Evolutionary conservation across 805 yeast genomes (phyloP).

Genomic region (Ogataea methylovora): DNA sequence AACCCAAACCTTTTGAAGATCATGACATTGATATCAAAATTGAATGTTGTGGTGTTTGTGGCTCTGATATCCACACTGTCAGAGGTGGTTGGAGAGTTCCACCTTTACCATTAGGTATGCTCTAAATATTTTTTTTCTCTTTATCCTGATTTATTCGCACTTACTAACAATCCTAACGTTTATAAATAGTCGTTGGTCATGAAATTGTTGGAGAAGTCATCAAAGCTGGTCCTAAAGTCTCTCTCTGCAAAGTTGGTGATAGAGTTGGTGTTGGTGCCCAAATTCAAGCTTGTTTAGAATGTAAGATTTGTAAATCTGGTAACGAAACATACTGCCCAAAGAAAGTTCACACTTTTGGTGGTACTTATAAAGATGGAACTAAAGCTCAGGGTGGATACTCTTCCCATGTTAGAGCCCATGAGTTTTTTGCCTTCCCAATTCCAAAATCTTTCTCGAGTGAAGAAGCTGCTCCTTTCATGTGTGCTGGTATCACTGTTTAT

Average conservation of each 20-base stretch:
- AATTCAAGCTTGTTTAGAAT: slow-evolving; percentile 50
- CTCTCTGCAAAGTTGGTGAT: slow-evolving; percentile 52
- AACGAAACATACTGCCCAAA: slow-evolving; percentile 38
- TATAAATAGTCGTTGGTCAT: slow-evolving; percentile 42
- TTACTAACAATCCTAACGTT: too few species aligned
- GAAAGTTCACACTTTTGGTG: slow-evolving; percentile 29
- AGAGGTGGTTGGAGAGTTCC: slow-evolving; percentile 19
- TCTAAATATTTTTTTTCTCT: too few species aligned
- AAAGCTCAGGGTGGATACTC: slow-evolving; percentile 61
- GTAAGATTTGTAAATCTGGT: slow-evolving; percentile 47
- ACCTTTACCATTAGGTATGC: background rate
- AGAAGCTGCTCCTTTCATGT: slow-evolving; percentile 63
- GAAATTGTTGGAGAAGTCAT: slow-evolving; percentile 57
- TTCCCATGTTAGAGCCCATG: slow-evolving; percentile 57
- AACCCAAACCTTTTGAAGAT: slow-evolving; percentile 18
- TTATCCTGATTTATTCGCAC: too few species aligned
- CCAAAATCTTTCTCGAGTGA: slow-evolving; percentile 47
- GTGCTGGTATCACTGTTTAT: slow-evolving; percentile 72
- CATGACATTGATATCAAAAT: slow-evolving; percentile 37
- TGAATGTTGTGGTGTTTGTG: slow-evolving; percentile 42
- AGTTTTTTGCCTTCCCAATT: slow-evolving; percentile 54
- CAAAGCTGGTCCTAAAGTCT: slow-evolving; percentile 51
- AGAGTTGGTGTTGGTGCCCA: slow-evolving; percentile 80
- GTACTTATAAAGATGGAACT: slow-evolving; percentile 19
- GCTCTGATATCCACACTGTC: slow-evolving; percentile 41